Conservation (phyloP, 257 asterid genomes). For the Paulownia fortunei region DNA sequence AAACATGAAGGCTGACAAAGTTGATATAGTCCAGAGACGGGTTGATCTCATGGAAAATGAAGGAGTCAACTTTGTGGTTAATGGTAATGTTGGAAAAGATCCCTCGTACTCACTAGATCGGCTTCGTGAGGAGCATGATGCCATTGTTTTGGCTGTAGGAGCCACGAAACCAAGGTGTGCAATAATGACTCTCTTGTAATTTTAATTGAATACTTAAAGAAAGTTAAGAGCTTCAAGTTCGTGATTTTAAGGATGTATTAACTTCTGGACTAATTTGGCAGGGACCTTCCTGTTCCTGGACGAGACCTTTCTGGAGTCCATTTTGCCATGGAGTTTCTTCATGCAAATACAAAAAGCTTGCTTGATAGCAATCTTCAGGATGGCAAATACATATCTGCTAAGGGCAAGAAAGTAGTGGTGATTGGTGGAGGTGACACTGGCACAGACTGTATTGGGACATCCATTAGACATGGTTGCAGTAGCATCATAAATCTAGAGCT, state of each 20-base stretch:
- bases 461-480: slow-evolving; percentile 93
- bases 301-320: slow-evolving; percentile 92
- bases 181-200: not conserved
- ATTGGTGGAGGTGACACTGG: slow-evolving; percentile 99
- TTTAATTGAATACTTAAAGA: not conserved
- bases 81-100: slow-evolving; percentile 87
- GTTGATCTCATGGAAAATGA: slow-evolving; percentile 93
- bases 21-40: slow-evolving; percentile 86
- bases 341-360: slow-evolving; percentile 93
- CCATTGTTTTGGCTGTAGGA: slow-evolving; percentile 94
- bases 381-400: slow-evolving; percentile 89
- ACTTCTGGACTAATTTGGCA: slow-evolving; percentile 37
- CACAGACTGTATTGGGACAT: slow-evolving; percentile 96
- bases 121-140: slow-evolving; percentile 79
- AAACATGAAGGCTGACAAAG: slow-evolving; percentile 96
- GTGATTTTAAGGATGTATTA: not conserved
- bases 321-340: slow-evolving; percentile 99
- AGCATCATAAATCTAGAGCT: slow-evolving; percentile 84
- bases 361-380: slow-evolving; percentile 92
- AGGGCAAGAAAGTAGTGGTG: slow-evolving; percentile 94
- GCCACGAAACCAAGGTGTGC: slow-evolving; percentile 93
- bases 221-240: not conserved
- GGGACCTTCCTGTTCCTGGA: slow-evolving; percentile 99
- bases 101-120: slow-evolving; percentile 64
- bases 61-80: slow-evolving; percentile 87